Conservation (phyloP, 306 rosid species). For the Pterocarpus macrocarpus region DNA sequence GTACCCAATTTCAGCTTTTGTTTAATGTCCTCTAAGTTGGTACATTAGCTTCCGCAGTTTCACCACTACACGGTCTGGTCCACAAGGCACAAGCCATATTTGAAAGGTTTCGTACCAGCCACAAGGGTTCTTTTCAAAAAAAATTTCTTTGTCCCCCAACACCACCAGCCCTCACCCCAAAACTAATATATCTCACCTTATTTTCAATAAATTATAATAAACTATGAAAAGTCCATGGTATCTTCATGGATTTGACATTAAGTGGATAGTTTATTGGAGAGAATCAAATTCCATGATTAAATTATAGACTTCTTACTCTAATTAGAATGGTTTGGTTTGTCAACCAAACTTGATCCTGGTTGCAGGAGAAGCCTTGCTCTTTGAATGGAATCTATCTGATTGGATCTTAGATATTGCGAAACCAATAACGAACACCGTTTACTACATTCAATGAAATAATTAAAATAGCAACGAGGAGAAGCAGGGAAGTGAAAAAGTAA, state of each 20-base stretch:
- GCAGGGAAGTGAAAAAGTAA: not conserved
- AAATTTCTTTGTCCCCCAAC: not conserved
- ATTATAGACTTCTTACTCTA: not conserved
- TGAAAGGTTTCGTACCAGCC: conserved; percentile 24
- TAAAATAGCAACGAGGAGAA: not conserved
- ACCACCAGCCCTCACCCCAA: not conserved
- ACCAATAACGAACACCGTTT: not conserved
- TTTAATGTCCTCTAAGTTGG: not conserved
- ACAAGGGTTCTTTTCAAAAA: conserved; percentile 29
- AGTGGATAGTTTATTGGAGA: not conserved
- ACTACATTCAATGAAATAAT: not conserved
- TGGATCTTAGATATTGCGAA: not conserved
- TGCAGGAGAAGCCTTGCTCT: not conserved
- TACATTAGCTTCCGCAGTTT: not conserved
- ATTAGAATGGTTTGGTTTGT: not conserved
- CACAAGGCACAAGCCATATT: not conserved
- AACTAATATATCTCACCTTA: not conserved
- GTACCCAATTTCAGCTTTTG: conserved; percentile 1
- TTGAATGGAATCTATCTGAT: not conserved
- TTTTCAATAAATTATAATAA: not conserved
- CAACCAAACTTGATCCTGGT: not conserved
- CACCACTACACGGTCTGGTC: conserved; percentile 16
- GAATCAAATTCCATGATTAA: not conserved
- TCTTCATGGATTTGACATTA: not conserved
- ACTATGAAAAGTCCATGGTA: not conserved